phyloP scores from a whole-genome alignment of 176 grass and related monocot genomes.

The Urochloa ruziziensis region DNA sequence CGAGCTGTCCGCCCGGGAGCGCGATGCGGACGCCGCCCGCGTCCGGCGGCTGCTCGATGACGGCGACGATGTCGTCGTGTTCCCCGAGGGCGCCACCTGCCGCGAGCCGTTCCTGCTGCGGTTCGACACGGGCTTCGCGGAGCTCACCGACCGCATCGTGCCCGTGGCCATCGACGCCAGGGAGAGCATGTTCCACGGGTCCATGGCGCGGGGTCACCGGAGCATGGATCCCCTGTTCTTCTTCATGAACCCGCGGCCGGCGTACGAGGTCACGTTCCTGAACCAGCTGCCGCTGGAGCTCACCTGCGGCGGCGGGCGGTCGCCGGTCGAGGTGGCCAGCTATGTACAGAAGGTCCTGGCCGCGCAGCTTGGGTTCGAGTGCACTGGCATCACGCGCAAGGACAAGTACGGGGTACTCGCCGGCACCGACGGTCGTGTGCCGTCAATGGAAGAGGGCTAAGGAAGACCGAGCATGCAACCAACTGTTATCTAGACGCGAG shows the following conservation, averaged over 20 bases:
- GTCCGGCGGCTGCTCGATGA: slow-evolving; percentile 50
- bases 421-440: slow-evolving; percentile 21
- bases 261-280: slow-evolving; percentile 71
- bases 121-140: slow-evolving; percentile 55
- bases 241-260: slow-evolving; percentile 78
- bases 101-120: slow-evolving; percentile 52
- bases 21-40: slow-evolving; percentile 29
- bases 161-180: slow-evolving; percentile 56
- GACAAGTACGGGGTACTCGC: slow-evolving; percentile 48
- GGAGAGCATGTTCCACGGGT: slow-evolving; percentile 67
- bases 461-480: neutral
- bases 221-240: slow-evolving; percentile 66
- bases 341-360: slow-evolving; percentile 57
- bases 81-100: slow-evolving; percentile 64
- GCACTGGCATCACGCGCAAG: slow-evolving; percentile 51
- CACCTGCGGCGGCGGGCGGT: slow-evolving; percentile 53
- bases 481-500: too few relatives aligned
- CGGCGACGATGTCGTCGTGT: slow-evolving; percentile 58
- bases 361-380: slow-evolving; percentile 56
- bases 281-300: slow-evolving; percentile 58
- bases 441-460: slow-evolving; percentile 21
- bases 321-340: slow-evolving; percentile 60
- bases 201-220: slow-evolving; percentile 36
- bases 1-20: slow-evolving; percentile 13
- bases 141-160: slow-evolving; percentile 71